Conservation (phyloP, 192 early-diverging fungal species). For the Rhizophlyctis rosea region DNA sequence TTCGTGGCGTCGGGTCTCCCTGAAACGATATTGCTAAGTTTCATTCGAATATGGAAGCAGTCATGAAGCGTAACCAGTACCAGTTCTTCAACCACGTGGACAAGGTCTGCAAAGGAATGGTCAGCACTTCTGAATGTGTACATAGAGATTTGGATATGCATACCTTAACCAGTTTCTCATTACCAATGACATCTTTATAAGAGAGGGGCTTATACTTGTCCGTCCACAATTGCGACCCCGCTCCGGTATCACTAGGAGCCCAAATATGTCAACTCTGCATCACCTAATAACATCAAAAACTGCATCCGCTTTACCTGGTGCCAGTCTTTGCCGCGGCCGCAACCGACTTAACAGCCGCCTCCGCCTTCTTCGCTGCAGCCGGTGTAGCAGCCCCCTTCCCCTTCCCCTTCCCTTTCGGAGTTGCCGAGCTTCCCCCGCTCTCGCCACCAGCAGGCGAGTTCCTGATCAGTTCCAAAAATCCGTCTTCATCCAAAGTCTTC, state of each 20-base stretch:
- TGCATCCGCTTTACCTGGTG: background rate
- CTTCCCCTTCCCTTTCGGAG: conserved; percentile 38
- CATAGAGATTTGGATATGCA: too few relatives aligned
- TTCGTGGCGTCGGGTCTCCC: conserved; percentile 45
- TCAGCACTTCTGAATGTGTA: too few relatives aligned
- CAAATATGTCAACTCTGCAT: background rate
- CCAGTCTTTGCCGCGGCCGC: conserved; percentile 12
- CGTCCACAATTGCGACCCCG: conserved; percentile 70
- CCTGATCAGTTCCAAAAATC: conserved; percentile 75
- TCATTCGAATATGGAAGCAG: background rate
- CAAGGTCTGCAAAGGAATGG: too few relatives aligned
- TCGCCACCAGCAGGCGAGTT: conserved; percentile 40
- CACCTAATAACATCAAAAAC: background rate
- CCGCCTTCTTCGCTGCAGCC: conserved; percentile 8
- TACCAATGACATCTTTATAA: conserved; percentile 83
- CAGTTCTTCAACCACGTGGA: conserved; percentile 74
- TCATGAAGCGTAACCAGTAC: conserved; percentile 42
- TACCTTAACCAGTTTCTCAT: conserved; percentile 69
- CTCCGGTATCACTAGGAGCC: background rate
- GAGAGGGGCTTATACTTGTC: conserved; percentile 87
- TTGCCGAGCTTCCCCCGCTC: conserved; percentile 19
- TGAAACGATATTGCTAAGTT: background rate
- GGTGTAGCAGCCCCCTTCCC: conserved; percentile 23
- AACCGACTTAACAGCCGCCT: conserved; percentile 3
- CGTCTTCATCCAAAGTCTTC: conserved; percentile 79